phyloP scores from a whole-genome alignment of 2,329 filamentous ascomycete genomes.

The Aureobasidium sp. region DNA sequence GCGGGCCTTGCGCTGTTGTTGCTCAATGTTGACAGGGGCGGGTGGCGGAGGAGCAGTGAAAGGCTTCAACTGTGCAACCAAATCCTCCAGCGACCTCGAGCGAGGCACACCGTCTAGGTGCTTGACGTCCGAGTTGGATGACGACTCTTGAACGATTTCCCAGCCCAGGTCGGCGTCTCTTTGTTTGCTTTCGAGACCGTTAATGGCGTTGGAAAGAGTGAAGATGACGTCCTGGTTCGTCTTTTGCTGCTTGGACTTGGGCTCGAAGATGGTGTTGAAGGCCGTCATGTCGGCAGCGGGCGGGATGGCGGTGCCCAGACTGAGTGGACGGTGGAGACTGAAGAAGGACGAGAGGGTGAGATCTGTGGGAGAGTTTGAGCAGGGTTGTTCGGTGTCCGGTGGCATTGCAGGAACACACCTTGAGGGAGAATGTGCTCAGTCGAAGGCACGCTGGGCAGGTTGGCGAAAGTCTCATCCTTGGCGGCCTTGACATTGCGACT shows the following conservation, averaged over 20 bases:
- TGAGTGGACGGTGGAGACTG: constrained; percentile 90
- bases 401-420: constrained; percentile 12
- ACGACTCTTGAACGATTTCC: constrained; percentile 31
- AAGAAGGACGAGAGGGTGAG: constrained; percentile 89
- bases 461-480: constrained; percentile 44
- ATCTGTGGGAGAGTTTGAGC: constrained; percentile 48
- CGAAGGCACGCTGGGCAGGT: constrained; percentile 66
- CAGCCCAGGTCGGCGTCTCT: constrained; percentile 33
- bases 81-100: constrained; percentile 33
- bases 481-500: constrained; percentile 20
- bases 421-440: constrained; percentile 60
- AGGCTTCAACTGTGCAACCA: constrained; percentile 52
- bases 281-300: constrained; percentile 62
- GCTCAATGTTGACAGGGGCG: constrained; percentile 39
- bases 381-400: too few species aligned
- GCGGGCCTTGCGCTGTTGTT: constrained; percentile 4
- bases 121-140: constrained; percentile 25
- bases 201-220: constrained; percentile 38
- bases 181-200: constrained; percentile 31
- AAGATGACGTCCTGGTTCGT: constrained; percentile 35
- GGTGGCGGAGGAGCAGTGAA: constrained; percentile 83
- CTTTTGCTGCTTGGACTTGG: constrained; percentile 39
- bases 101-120: constrained; percentile 28
- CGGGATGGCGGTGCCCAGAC: constrained; percentile 74
- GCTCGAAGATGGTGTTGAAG: constrained; percentile 76